Base-by-base conservation (phyloP, 495 filamentous ascomycete species). In the Aspergillus cavernicola region DNA sequence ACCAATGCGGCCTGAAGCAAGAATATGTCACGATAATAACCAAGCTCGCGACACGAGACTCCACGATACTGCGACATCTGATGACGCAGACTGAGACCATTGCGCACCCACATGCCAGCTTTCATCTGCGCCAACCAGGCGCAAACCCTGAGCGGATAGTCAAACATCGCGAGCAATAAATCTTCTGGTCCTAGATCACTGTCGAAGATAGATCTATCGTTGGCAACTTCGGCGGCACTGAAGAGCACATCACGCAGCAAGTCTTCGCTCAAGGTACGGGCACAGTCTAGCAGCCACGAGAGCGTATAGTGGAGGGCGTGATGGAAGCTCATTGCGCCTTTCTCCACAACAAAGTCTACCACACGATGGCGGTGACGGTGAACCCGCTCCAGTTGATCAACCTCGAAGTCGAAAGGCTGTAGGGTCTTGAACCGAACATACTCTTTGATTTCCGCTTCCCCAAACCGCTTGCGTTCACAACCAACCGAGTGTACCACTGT, bases 101-200 rank as follows among this genome's bases (percentile, higher is more conserved):
- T 99, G 29, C 93, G 85, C 33, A 99, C 95, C 93, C 93, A 99
- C 88, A 97, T 93, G 13, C 88, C 88, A 3, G 91, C 89, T 66
- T 95, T 95, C 85, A 97, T 97, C 71, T 99, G 95, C 2, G 92
- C 88, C 18, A 99, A 74, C 93, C 93, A 99, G 9, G 88, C 90
- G 67, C 90, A 96, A 3, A 97, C 90, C 31, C 93, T 80, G 6
- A 99, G 76, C 3, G 93, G 92, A 63, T 88, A 95, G 65, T 99
- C 93, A 62, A 97, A 96, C 56, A 89, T 83, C 0, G 88, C 85
- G 64, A 96, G 83, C 12, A 97, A 76, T 56, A 92, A 80, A 63
- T 96, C 89, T 53, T 96, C 89, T 0, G 81, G 73, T 4, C 50
- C 66, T 47, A 73, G 62, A 2, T 44, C 32, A 15, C 31, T 45